Conservation (phyloP, 2,329 filamentous ascomycete species). For the Colletotrichum lentis region DNA sequence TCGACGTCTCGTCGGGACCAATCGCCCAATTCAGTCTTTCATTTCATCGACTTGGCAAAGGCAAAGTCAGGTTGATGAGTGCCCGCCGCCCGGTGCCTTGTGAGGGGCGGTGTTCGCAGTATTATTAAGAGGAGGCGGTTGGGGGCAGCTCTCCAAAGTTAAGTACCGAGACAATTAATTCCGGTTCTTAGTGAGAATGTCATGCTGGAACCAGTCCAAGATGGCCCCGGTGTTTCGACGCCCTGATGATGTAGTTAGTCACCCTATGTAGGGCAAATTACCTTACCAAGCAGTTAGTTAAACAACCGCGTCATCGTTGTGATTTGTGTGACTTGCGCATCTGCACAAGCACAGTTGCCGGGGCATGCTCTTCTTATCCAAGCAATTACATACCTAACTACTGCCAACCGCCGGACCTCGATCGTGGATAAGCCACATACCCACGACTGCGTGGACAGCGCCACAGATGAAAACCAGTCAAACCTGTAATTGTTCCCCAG, state of each 20-base stretch:
- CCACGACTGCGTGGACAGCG: neutral
- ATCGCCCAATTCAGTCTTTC: too few relatives aligned
- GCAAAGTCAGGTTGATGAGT: too few relatives aligned
- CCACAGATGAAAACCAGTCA: conserved; percentile 24
- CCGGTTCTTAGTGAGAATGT: neutral
- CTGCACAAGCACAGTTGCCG: neutral
- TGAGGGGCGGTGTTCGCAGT: too few relatives aligned
- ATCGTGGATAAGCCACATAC: too few relatives aligned
- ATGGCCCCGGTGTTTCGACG: neutral
- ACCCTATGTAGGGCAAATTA: neutral
- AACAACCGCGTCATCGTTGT: neutral
- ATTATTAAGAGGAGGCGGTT: too few relatives aligned
- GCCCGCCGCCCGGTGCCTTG: too few relatives aligned
- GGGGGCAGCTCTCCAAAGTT: too few relatives aligned
- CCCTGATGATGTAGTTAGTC: neutral
- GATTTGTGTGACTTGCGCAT: neutral
- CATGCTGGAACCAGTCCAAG: too few relatives aligned
- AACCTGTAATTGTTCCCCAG: conserved; percentile 17
- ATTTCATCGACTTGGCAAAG: too few relatives aligned
- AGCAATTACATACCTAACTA: too few relatives aligned
- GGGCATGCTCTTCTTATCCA: neutral
- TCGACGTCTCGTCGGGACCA: too few relatives aligned
- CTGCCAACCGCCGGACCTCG: too few relatives aligned
- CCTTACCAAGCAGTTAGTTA: neutral
- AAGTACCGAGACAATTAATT: neutral